Percentiles rank a stretch among this genome's conserved stretches.
Conservation (phyloP, 2,329 filamentous ascomycete species). For the Macroventuria anomochaeta region DNA sequence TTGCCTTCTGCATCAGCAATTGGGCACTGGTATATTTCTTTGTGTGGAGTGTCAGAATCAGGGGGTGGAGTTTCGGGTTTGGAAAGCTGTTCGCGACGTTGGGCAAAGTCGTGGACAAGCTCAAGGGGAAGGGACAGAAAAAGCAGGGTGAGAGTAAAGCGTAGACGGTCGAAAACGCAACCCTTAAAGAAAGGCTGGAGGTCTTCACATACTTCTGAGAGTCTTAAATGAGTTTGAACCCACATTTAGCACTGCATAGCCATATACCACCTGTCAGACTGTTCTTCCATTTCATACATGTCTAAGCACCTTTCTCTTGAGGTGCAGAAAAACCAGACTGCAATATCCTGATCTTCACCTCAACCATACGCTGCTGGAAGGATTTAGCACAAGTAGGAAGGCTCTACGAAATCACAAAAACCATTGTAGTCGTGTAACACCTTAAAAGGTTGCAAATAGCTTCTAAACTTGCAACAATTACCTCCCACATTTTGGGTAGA, state of each 20-base stretch:
- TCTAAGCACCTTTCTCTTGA: too few species aligned
- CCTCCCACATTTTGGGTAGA: neutral
- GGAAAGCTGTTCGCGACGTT: constrained; percentile 60
- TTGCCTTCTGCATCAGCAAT: constrained; percentile 73
- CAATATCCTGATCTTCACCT: too few species aligned
- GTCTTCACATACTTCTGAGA: too few species aligned
- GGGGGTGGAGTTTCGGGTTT: constrained; percentile 74
- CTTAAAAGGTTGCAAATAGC: too few species aligned
- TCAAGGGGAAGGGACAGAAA: constrained; percentile 25
- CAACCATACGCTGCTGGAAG: neutral
- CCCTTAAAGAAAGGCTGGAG: too few species aligned
- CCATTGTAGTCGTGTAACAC: too few species aligned
- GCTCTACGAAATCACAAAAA: too few species aligned
- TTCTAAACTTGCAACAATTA: too few species aligned
- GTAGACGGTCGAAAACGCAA: neutral
- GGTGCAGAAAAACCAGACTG: too few species aligned
- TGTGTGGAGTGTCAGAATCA: constrained; percentile 74
- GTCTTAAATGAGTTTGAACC: too few species aligned
- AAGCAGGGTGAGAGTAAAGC: constrained; percentile 14
- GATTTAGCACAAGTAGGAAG: too few species aligned
- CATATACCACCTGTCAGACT: neutral
- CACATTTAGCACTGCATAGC: neutral
- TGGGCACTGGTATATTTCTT: constrained; percentile 79
- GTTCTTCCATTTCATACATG: too few species aligned
- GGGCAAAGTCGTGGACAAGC: constrained; percentile 42